Base-by-base conservation (phyloP, 192 early-diverging fungal genomes). In the Linnemannia schmuckeri region DNA sequence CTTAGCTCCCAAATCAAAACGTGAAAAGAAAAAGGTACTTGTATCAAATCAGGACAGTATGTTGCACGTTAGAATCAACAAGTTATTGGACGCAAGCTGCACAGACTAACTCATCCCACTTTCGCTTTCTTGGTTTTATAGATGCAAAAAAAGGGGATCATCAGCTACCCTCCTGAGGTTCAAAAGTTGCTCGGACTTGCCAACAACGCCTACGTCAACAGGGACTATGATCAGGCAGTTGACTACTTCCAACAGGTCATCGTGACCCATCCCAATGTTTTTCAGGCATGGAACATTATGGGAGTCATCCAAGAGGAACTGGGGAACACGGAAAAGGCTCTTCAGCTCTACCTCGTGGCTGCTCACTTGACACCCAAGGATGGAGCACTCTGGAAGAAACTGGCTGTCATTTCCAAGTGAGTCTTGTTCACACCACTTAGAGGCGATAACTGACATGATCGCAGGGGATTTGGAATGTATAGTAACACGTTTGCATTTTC, bases 221-320 rank as follows among this genome's bases (percentile, higher is more conserved):
- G 90, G 69, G 91, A 98, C 4, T 94, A 96, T 82, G 88, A 84
- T 24, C 77, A 89, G 41, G 97, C 97, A 4, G 93, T 97, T 42
- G 87, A 93, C n/a, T 68, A 93, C 13, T 92, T 97, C 40, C 95
- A 97, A 80, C 94, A 96, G 72, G 89, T 97, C 22, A 96, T 99
- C 74, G 93, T 93, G 33, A 79, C 90, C 4, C 91, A 95, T 41
- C 94, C 94, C 20, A 95, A 92, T 75, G 93, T 94, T 3, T 93
- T 92, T 73, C 88, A 92, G 41, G 97, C 97, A 22, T 99, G 98
- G 98, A 91, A 91, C 74, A 95, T 95, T 3, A 93, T 99, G 83
- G 98, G 96, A 69, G 89, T 97, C 74, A 94, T 98, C 42, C 96
- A 98, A 77, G 96, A 98, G 75, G 96, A 98, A 75, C 77, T 96